Base-by-base conservation (phyloP, 2,329 filamentous ascomycete genomes). In the Penicillium janthinellum region DNA sequence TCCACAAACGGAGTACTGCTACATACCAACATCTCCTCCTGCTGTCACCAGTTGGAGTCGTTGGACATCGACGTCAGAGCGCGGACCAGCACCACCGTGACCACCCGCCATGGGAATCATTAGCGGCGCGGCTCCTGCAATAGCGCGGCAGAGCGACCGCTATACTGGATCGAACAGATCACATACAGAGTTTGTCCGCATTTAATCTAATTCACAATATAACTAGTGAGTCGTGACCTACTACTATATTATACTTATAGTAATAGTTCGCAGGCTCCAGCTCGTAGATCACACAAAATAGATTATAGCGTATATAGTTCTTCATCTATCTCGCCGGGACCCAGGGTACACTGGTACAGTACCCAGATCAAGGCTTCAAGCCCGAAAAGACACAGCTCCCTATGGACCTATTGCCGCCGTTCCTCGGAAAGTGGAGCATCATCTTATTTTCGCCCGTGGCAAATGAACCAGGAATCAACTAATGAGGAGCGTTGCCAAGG, bases 51-150 rank as follows among this genome's bases (percentile, higher is more conserved):
- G 58, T 63, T 61, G 7, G 28, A 31, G 28, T 31, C 28, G 10
- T 31, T 31, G 58, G 54, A 64, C 62, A 67, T 58, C 68, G 66
- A 71, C 70, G 71, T 72, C 71, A 73, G 69, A 66, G 66, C 60
- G 60, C 58, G 62, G 62, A 63, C 62, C 59, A 66, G 59, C 50
- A 50, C 54, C 62, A 62, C 57, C 62, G 17, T 17, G 17, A 17
- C 17, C 17, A 20, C 20, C 20, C 62, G 59, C 63, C 61, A 64
- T 20, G 20, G 20, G 37, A 57, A 58, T 6, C 58, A 58, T 65
- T 69, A 65, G 69, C 64, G 67, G 64, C 63, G 66, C 64, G 63
- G 63, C 66, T 65, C 58, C 58, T 68, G 58, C 58, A 67, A 67
- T 67, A 67, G 63, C 63, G 63, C 66, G 64, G 64, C 60, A 66